Base-by-base conservation (phyloP, 192 early-diverging fungal species). In the Coemansia sp. region DNA sequence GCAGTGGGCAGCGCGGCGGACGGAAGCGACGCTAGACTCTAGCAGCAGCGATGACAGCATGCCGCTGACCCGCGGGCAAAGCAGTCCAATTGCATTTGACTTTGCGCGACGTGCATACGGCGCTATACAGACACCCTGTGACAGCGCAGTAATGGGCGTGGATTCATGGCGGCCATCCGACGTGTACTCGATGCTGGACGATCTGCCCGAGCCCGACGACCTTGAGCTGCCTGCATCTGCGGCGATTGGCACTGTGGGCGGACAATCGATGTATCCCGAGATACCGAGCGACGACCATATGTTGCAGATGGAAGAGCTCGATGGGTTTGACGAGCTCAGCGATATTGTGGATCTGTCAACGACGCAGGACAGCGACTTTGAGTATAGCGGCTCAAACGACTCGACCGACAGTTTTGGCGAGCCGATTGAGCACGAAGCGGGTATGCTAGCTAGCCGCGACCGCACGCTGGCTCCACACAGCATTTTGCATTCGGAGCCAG, bases 391-490 rank as follows among this genome's bases (percentile, higher is more conserved):
- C 43, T 70, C 76, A 12, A 66, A 73, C 50, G 69, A 65, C 68
- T 79, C 76, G 9, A 69, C 67, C 0, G 76, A 79, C 61, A 79
- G 76, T 49, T 79, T 79, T 67, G 76, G 76, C 52, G 76, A 73
- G 71, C 76, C 71, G 4, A 70, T 79, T 24, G 76, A 69, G 61
- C 71, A 73, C 22, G 61, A 66, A 37, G 53, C 71, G 1, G 71
- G 76, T 9, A 69, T 79, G 50, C 24, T 79, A 60, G 16, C 48
- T 19, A 49, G 41, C 41, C 41, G 41, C 41, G 41, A 45, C 41
- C 41, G 41, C 41, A 45, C 16, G 12, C 41, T 45, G 41, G 14
- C 41, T 4, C 59, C 71, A 3, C 71, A 72, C 51, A 61, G 62
- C 20, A 26, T 73, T 39, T n/a, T 62, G 23, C 54, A 47, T 41